Evolutionary conservation across 169 alveolate genomes (phyloP), one percentile per base, ranked within the genome.

Genomic region (Plasmodium adleri): DNA sequence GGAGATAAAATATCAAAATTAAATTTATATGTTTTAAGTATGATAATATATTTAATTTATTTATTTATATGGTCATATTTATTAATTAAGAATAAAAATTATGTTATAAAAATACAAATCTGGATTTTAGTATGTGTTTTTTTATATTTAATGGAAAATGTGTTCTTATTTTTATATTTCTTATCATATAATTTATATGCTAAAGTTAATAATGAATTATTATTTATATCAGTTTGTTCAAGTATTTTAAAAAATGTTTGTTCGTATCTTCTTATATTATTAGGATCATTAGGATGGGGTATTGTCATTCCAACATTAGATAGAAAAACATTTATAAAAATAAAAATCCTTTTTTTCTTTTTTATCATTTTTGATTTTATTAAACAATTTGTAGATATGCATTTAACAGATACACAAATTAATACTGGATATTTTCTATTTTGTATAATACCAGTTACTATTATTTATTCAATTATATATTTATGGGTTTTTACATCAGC

Each of bases 281-380:
- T 86, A 43, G 92, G 92, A 17, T 49, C 92, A 47, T 66, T 86
- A 71, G 92, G 92, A 13, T 86, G 92, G 92, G 92, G 92, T 13
- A 49, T 86, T 49, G 92, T 86, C n/a, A 72, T 70, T 15, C 92
- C 92, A 8, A 86, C 92, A 26, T 59, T 86, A 50, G 92, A 86
- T 22, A 86, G 59, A 66, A 70, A 71, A 60, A 86, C 88, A 32
- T 86, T 67, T 64, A 64, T 71, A 8, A 86, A 86, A 74, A 86
- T 86, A 50, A 86, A 86, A 72, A 71, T 86, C 13, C 43, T 86
- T 13, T 86, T 86, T 32, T 71, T 86, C 45, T 86, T 86, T 86
- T 86, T 86, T 86, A 72, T 86, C 7, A 70, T 86, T 43, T 86
- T 86, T 86, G 92, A 86, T 43, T 86, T 86, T 60, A 86, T 86